Evolutionary conservation across 208 protist genomes (phyloP), one percentile per base, ranked within the genome.

Genomic region (Trypanosoma cruzi): DNA sequence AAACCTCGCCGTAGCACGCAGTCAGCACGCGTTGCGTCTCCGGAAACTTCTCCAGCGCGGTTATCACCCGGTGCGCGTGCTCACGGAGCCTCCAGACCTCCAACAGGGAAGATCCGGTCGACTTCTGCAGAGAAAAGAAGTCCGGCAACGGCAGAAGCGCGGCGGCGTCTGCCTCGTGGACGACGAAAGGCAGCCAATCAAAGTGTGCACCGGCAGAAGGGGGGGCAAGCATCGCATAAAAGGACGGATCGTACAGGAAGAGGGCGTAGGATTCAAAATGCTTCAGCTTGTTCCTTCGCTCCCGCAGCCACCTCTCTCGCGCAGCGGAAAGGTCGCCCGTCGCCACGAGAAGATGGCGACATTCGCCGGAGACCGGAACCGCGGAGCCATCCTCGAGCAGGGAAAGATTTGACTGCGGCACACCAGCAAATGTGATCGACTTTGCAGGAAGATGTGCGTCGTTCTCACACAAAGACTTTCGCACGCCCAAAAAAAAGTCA

Each of bases 401-500:
- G 14, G 63, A 6, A 20, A 74, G 1, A 40, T 68, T 74, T 32
- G 18, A 16, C 28, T 74, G 59, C n/a, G 60, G 53, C 22, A 74
- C 50, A 49, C 68, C 59, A 22, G 68, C 68, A 61, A 74, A 74
- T 18, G 22, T 62, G 31, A 74, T 63, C 2, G 20, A 56, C 26
- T 49, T 42, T 31, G 46, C 22, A 6, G 75, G 48, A 1, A 72
- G 61, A 44, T 22, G 44, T 0, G 61, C 46, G n/a, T 75, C 70
- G 52, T 90, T 90, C 46, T 84, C 76, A 16, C 79, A 54, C 29
- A 90, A 42, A 6, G 83, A 72, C 29, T 76, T 75, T 36, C 58
- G 74, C 68, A 92, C 80, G 4, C 79, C 83, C 49, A 73, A 54
- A 54, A 91, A 93, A 65, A 94, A 94, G 29, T 76, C 77, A 4